Evolutionary conservation across 192 early-diverging fungal species (phyloP).

Genomic region (Coemansia sp.): DNA sequence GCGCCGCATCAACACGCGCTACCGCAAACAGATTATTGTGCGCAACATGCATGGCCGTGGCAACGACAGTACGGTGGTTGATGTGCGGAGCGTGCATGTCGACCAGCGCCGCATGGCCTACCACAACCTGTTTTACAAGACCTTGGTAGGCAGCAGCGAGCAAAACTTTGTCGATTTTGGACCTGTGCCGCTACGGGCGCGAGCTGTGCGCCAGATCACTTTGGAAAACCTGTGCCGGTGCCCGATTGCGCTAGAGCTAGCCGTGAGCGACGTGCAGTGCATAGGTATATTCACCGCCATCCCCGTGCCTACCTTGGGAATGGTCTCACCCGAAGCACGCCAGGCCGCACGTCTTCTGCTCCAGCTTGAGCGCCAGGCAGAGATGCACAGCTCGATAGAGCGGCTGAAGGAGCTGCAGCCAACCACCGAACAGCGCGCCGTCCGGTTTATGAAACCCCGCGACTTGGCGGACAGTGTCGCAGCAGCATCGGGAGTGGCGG

Average conservation of each 20-base stretch:
- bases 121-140: conserved; percentile 92
- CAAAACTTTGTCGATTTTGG: conserved; percentile 97
- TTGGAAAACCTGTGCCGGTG: conserved; percentile 78
- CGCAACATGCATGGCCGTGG: conserved; percentile 84
- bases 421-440: neutral
- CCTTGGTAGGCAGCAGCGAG: conserved; percentile 73
- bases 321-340: conserved; percentile 15
- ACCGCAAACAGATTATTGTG: conserved; percentile 93
- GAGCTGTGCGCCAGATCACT: conserved; percentile 70
- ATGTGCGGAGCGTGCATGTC: conserved; percentile 90
- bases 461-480: neutral
- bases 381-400: conserved; percentile 40
- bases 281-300: conserved; percentile 14
- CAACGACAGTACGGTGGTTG: conserved; percentile 87
- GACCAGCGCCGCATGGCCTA: conserved; percentile 96
- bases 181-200: conserved; percentile 75
- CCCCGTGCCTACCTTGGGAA: neutral
- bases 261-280: conserved; percentile 43
- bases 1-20: conserved; percentile 95
- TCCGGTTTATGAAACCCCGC: neutral
- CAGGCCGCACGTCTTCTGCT: conserved; percentile 28
- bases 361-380: conserved; percentile 46
- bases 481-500: neutral
- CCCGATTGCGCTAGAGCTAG: conserved; percentile 26
- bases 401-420: conserved; percentile 30